Base-by-base conservation (phyloP, 2,329 filamentous ascomycete genomes). In the Cytospora leucostoma region DNA sequence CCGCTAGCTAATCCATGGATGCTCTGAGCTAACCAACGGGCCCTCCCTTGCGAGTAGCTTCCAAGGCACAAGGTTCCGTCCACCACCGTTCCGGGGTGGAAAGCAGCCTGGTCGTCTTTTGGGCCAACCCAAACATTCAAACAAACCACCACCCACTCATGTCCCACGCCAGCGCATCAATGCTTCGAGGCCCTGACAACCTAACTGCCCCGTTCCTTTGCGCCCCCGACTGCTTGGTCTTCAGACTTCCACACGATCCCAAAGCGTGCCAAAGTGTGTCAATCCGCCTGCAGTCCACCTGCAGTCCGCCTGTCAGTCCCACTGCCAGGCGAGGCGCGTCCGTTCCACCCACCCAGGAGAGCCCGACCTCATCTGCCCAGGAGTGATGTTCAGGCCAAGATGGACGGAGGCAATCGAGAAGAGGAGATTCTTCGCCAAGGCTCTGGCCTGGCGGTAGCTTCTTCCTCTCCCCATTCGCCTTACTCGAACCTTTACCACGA, bases 351-450 rank as follows among this genome's bases (percentile, higher is more conserved):
- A 51, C 59, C 59, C 59, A 61, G 59, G 40, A 55, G 59, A 55
- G 59, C 59, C 59, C 59, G 59, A 61, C 51, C 59, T 61, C 59
- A 53, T 61, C 35, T 37, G 59, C 51, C 59, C 37, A 64, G 64
- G 71, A 74, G 73, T 76, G 75, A 77, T 75, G 75, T 75, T 65
- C 68, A 67, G 68, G 66, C 69, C 70, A 79, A 76, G 75, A 84
- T 83, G 80, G 80, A 82, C 75, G 74, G 73, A 72, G 76, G 73
- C 73, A 75, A 74, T 73, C 75, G 73, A 75, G 74, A 79, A 73
- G 76, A 78, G 72, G 76, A 78, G 72, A 75, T 75, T 72, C 73
- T 71, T 71, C 62, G 62, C 62, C 59, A 52, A 44, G 56, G 34
- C 64, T 71, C 70, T 69, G 70, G 69, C 66, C 67, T 72, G 69